Evolutionary conservation across 2,329 filamentous ascomycete genomes (phyloP).

Genomic region (Phyllosticta citriasiana): DNA sequence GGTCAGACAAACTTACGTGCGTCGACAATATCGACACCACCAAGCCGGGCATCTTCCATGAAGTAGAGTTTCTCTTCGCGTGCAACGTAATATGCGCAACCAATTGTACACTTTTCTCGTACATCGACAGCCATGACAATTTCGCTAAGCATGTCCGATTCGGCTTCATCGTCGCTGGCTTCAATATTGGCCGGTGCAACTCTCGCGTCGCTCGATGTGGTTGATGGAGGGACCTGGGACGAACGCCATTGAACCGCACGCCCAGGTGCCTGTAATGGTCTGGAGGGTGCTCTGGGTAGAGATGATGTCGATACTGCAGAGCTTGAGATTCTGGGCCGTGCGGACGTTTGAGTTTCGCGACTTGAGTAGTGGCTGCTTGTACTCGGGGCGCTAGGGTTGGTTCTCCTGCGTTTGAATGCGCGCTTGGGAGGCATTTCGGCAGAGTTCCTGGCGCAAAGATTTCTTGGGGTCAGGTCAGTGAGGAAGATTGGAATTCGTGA

Average conservation of each 20-base stretch:
- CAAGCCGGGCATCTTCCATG: constrained; percentile 64
- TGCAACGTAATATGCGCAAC: constrained; percentile 75
- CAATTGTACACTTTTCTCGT: constrained; percentile 58
- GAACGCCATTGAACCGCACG: constrained; percentile 9
- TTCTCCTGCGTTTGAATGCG: not conserved
- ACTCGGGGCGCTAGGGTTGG: not conserved
- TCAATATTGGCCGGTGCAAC: not conserved
- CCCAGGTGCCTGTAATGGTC: not conserved
- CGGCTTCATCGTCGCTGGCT: constrained; percentile 25
- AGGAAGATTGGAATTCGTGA: not conserved
- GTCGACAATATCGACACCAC: constrained; percentile 52
- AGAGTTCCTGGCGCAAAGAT: no score
- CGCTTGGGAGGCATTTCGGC: not conserved
- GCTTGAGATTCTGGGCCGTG: not conserved
- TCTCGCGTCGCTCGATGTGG: not conserved
- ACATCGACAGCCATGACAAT: constrained; percentile 74
- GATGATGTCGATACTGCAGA: not conserved
- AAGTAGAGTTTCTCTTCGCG: constrained; percentile 60
- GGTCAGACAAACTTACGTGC: constrained; percentile 24
- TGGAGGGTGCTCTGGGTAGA: not conserved
- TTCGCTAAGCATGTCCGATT: constrained; percentile 48
- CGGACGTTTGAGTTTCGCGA: not conserved
- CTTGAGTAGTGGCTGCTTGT: not conserved
- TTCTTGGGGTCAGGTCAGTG: not conserved
- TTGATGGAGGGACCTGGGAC: constrained; percentile 11